Evolutionary conservation across 208 protist species (phyloP), one percentile per base, ranked within the genome.

Genomic region (Phytomonas sp.): DNA sequence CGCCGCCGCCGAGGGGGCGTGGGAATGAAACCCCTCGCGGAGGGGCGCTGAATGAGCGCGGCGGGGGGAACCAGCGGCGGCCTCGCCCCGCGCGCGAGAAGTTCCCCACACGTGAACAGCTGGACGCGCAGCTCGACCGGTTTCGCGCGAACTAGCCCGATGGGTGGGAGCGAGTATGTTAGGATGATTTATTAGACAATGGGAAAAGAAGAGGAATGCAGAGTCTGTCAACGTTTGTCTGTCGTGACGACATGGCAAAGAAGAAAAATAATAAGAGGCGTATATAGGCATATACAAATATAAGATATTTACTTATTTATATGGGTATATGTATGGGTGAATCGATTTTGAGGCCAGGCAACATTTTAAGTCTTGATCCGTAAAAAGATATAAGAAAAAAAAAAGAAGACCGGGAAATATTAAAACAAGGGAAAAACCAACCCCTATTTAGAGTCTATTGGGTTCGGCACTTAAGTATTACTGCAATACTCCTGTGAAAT

Each of bases 71-170:
- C 6, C 62, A 76, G 30, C 53, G 64, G 26, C 23, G 74, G 62
- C 56, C 64, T 9, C 75, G 74, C 33, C 74, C 81, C 33, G 68
- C 66, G 15, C 75, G 80, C 51, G 77, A 74, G 53, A 67, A 51
- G 6, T 34, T 53, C 40, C 31, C 76, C 7, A 85, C 87, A 29
- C 82, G 79, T 60, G 82, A 91, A 31, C 66, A 88, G 32, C 82
- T 96, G 15, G 90, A 96, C 67, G 82, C 74, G 29, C 84, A 96
- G 75, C 81, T 96, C 28, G 87, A 96, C 15, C 85, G 68, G 73
- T 96, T 88, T 84, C 80, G 79, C 28, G 80, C 83, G 62, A 68
- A 68, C 46, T 68, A 68, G 23, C 1, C 11, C 20, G 40, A 51
- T 51, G 40, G 13, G 40, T 51, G 13, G 9, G 9, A 9, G 36